Evolutionary conservation across 345 rosid species (phyloP).

Genomic region (Camelina laxa): DNA sequence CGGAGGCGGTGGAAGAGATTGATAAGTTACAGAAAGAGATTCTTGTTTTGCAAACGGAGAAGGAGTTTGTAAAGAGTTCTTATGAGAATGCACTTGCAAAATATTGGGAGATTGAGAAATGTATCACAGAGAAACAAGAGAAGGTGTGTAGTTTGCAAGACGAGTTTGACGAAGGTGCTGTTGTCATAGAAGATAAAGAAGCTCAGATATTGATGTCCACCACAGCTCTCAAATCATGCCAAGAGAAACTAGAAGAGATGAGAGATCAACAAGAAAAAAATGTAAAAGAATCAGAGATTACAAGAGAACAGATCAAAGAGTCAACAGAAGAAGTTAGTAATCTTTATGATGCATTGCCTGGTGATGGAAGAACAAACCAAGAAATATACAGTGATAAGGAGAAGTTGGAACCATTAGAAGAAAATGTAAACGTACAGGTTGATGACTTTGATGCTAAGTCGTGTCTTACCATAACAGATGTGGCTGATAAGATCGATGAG

Average conservation of each 20-base stretch:
- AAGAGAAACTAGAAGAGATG: constrained; percentile 58
- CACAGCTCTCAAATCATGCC: constrained; percentile 77
- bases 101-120: constrained; percentile 75
- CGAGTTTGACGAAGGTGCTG: constrained; percentile 71
- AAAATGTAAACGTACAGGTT: constrained; percentile 52
- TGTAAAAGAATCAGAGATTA: constrained; percentile 50
- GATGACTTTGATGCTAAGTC: constrained; percentile 47
- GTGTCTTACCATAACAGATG: constrained; percentile 61
- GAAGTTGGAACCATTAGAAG: constrained; percentile 5
- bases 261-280: constrained; percentile 62
- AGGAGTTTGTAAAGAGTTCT: constrained; percentile 80
- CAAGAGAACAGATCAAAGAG: constrained; percentile 49
- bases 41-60: constrained; percentile 76
- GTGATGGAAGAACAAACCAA: constrained; percentile 18
- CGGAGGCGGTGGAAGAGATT: constrained; percentile 66
- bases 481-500: constrained; percentile 88
- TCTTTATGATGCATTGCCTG: constrained; percentile 45
- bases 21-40: constrained; percentile 80
- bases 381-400: not conserved
- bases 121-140: constrained; percentile 63
- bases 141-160: constrained; percentile 63
- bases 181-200: constrained; percentile 73
- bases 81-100: constrained; percentile 66
- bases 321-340: constrained; percentile 50
- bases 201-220: constrained; percentile 77